Conservation (phyloP, 2,329 filamentous ascomycete genomes). For the Neoscytalidium dimidiatum region DNA sequence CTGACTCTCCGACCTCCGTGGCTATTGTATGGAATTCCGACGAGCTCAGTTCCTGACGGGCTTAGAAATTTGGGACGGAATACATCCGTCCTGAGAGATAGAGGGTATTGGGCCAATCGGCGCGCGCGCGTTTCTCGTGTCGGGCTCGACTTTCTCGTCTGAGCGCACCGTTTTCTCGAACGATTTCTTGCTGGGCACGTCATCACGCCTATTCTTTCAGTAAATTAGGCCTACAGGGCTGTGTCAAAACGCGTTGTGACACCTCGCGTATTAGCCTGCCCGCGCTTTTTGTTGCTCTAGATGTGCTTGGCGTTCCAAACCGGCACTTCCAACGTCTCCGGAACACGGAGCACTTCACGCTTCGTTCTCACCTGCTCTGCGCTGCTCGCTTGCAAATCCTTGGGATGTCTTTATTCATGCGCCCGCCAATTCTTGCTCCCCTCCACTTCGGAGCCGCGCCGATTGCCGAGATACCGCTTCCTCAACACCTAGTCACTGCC, state of each 20-base stretch:
- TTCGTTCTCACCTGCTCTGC: background rate
- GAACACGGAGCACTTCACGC: slow-evolving; percentile 16
- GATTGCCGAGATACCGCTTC: background rate
- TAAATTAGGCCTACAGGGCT: background rate
- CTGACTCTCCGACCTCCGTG: background rate
- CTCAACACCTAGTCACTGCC: slow-evolving; percentile 5
- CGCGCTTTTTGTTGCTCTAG: background rate
- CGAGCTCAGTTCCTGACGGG: background rate
- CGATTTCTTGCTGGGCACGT: background rate
- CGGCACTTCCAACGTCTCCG: slow-evolving; percentile 4
- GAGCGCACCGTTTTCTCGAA: background rate
- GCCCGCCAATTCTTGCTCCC: background rate
- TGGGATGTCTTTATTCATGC: background rate
- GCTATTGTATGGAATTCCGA: background rate
- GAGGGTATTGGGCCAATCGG: background rate
- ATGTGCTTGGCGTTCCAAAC: slow-evolving; percentile 1
- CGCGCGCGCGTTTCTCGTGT: background rate
- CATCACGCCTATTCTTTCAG: slow-evolving; percentile 9
- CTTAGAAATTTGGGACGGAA: slow-evolving; percentile 12
- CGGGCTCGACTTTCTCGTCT: background rate
- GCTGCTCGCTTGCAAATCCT: slow-evolving; percentile 6
- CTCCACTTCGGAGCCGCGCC: background rate
- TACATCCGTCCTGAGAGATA: background rate
- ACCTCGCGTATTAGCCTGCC: slow-evolving; percentile 5
- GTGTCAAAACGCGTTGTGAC: slow-evolving; percentile 14